Conservation (phyloP, 345 rosid genomes). For the Citrus reticulata region DNA sequence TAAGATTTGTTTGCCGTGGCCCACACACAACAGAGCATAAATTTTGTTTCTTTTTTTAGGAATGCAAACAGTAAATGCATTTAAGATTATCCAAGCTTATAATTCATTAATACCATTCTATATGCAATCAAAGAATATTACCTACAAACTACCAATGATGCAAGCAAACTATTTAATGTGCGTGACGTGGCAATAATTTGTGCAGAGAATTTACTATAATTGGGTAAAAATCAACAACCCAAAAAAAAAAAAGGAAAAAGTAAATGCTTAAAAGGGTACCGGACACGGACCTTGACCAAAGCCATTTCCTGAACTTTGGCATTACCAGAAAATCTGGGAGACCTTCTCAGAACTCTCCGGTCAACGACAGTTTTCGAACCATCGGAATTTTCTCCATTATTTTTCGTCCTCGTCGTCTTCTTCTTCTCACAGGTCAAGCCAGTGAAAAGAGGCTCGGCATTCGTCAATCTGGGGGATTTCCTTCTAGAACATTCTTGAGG, state of each 20-base stretch:
- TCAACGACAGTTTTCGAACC: not conserved
- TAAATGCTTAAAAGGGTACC: not conserved
- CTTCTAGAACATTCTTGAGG: not conserved
- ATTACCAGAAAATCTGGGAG: slow-evolving; percentile 13
- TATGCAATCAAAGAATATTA: no score
- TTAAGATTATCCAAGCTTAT: no score
- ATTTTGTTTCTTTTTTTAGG: no score
- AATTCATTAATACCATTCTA: no score
- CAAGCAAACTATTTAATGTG: no score
- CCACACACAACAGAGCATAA: no score
- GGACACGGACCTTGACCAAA: not conserved
- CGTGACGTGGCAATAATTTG: no score
- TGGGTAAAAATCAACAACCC: not conserved
- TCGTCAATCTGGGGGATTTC: slow-evolving; percentile 15
- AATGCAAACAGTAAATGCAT: no score
- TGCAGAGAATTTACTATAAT: no score
- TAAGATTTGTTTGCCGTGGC: no score
- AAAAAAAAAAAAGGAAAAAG: not conserved
- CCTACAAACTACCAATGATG: no score
- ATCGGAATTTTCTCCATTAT: not conserved
- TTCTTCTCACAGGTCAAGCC: not conserved
- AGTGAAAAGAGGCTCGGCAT: not conserved
- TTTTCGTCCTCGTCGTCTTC: not conserved
- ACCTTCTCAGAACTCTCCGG: slow-evolving; percentile 18
- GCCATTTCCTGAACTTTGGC: not conserved